Base-by-base conservation (phyloP, 805 yeast species). In the Phaffomyces opuntiae region DNA sequence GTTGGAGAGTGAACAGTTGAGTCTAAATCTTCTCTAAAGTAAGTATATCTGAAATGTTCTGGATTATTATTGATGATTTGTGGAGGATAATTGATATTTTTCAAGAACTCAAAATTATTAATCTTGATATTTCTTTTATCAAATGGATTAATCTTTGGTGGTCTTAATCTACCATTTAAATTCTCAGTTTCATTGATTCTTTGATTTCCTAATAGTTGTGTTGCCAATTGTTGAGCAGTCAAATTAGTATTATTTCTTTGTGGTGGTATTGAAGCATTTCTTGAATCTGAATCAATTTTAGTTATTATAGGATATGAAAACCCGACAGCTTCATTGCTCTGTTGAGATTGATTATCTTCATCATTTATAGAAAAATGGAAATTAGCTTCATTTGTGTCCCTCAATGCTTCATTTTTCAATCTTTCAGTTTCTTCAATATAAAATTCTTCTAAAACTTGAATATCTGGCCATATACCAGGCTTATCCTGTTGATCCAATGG, bases 1-100 rank as follows among this genome's bases (percentile, higher is more conserved):
- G 87, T 82, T 2, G 96, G 88, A 0, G 96, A 80, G 63, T 90
- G 97, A 24, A 90, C 78, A 0, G 98, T 90, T n/a, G 88, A 80
- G 14, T 83, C 85, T 53, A 91, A 64, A 57, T 88, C 95, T 52
- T 89, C 96, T 53, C 98, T 74, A 65, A 93, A 91, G 60, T 91
- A 91, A 0, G 98, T 88, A 68, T 87, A 91, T 51, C 98, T 71
- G 61, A 80, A 81, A 49, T 78, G 78, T 47, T 75, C 79, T 14
- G 73, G 73, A 40, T 72, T 69, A 49, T 69, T 70, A 32, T 69
- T 65, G 24, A 69, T 61, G 39, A 70, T 69, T 43, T 70, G 74
- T 4, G 73, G 73, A 14, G 75, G 75, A 43, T 70, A 70, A 46
- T 68, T 56, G 19, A 55, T 61, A 1, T 57, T 59, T 26, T 49